Base-by-base conservation (phyloP, 2,329 filamentous ascomycete genomes). In the Trichoderma breve region DNA sequence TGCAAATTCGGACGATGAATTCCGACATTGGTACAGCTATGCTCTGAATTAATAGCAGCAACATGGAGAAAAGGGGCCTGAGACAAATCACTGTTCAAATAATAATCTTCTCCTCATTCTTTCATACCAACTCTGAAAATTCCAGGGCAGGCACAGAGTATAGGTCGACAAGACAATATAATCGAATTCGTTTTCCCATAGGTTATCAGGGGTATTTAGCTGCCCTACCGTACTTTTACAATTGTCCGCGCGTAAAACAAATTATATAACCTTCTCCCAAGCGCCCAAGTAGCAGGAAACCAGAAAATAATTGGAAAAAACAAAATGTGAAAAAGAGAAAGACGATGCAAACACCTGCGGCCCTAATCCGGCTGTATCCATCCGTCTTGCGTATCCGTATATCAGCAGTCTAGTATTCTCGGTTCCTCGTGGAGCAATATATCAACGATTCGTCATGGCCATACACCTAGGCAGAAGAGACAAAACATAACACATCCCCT, bases 251-350 rank as follows among this genome's bases (percentile, higher is more conserved):
- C 43, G 65, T 24, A 69, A 60, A 47, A 32, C 15, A 64, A 21
- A 68, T 39, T 57, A 39, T 58, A 58, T 32, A 21, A 74, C 73
- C 77, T 71, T 71, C 73, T 74, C 73, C 77, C 76, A 76, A 79
- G 74, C 78, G 78, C 78, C 78, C 74, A 28, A 58, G 71, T 75
- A 78, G 26, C 8, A 69, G 21, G 28, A 51, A 47, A n/a, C 9
- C 15, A 32, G 18, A 60, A n/a, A 24, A 21, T 2, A n/a, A 18
- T 15, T 53, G 21, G 26, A 51, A 53, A 53, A 15, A 47, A 18
- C 3, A 60, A 43, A n/a, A 21, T n/a, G n/a, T n/a, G 5, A 5
- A 58, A 53, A 24, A 21, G 15, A 51, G 9, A 51, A 69, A 26
- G 21, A 36, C 8, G 57, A 72, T 70, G 62, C 57, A 30, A 72